These are phyloP conservation scores for Butyriboletus appendiculatus DNA, from an alignment of 1,284 basidiomycete genomes.

Conservation along the genomic window DNA sequence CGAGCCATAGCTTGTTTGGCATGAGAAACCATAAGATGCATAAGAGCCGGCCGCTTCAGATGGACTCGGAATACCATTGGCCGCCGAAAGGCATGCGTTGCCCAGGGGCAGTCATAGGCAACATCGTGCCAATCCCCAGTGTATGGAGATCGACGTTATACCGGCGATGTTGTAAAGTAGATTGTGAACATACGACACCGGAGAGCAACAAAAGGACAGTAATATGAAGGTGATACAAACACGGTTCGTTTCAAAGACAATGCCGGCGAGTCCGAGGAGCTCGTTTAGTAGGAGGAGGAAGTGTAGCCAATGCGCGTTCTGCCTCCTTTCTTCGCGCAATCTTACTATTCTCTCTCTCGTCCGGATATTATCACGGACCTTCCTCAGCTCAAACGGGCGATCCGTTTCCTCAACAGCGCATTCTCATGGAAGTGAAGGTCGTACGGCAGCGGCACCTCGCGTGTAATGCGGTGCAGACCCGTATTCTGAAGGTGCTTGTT, in stretches of 20 bases:
- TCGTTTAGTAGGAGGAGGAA: not conserved
- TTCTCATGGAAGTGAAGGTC: conserved; percentile 42
- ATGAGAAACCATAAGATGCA: too few species aligned
- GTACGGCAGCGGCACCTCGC: conserved; percentile 79
- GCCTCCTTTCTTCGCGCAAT: not conserved
- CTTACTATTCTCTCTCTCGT: not conserved
- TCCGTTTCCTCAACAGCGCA: conserved; percentile 18
- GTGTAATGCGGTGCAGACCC: conserved; percentile 77
- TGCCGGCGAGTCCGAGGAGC: not conserved
- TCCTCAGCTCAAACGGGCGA: conserved; percentile 21
- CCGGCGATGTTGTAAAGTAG: too few species aligned
- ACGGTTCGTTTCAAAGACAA: not conserved
- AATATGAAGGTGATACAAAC: too few species aligned
- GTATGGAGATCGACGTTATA: too few species aligned
- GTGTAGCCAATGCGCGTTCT: not conserved
- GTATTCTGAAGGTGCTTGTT: conserved; percentile 86
- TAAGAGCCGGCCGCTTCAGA: too few species aligned
- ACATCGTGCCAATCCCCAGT: too few species aligned
- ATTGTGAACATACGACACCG: too few species aligned
- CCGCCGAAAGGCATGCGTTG: too few species aligned
- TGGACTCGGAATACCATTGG: too few species aligned
- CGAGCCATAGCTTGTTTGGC: too few species aligned
- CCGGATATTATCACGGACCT: not conserved
- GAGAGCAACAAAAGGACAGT: too few species aligned
- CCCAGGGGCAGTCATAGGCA: too few species aligned